Percentiles rank a stretch among this genome's conserved stretches.
phyloP scores from a whole-genome alignment of 257 asterid genomes.

The Solanum ahanhuiri region DNA sequence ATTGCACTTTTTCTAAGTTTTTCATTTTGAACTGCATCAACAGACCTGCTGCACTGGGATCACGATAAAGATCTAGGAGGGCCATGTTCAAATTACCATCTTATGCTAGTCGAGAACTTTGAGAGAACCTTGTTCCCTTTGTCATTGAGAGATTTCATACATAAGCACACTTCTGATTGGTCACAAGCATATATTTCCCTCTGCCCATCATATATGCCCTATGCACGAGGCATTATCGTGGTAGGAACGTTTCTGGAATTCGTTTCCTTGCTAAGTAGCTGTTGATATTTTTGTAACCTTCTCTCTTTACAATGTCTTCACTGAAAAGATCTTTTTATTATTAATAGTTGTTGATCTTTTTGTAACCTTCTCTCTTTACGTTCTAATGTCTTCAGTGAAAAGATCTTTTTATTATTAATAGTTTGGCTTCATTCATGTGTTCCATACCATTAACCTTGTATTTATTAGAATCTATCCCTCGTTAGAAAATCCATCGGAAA shows the following conservation, averaged over 20 bases:
- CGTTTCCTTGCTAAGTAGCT: not conserved
- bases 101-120: constrained; percentile 18
- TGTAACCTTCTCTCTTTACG: not conserved
- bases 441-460: not conserved
- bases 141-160: too few relatives aligned
- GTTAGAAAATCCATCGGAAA: not conserved
- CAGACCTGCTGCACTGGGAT: too few relatives aligned
- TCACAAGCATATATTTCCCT: constrained; percentile 33
- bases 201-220: constrained; percentile 18
- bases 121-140: constrained; percentile 32
- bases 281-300: not conserved
- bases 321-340: not conserved
- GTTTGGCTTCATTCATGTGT: not conserved
- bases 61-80: too few relatives aligned
- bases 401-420: not conserved
- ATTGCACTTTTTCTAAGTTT: too few relatives aligned
- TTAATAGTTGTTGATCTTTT: not conserved
- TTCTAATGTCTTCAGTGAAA: not conserved
- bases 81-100: too few relatives aligned
- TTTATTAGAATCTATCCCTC: not conserved
- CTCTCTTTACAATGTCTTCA: not conserved
- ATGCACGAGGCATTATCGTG: constrained; percentile 38
- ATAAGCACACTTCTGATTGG: constrained; percentile 18
- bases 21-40: too few relatives aligned
- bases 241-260: constrained; percentile 22